phyloP scores from a whole-genome alignment of 345 rosid genomes.

The Gossypium mustelinum region DNA sequence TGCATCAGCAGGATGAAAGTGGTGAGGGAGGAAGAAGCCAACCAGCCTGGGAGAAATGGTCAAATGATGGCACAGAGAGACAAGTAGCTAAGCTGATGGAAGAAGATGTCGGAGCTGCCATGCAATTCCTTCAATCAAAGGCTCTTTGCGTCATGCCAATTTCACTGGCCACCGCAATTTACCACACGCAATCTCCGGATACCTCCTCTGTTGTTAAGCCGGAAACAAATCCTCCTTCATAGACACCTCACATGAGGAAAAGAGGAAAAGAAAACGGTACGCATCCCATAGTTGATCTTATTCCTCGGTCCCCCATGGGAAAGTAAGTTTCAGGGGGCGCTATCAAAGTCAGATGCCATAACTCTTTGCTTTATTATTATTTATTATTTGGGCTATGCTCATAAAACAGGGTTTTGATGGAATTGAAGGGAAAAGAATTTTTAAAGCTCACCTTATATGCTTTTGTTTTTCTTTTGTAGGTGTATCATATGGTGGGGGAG shows the following conservation, averaged over 20 bases:
- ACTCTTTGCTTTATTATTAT: slow-evolving; percentile 16
- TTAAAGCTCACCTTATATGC: slow-evolving; percentile 56
- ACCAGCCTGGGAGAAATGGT: slow-evolving; percentile 98
- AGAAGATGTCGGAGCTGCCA: slow-evolving; percentile 92
- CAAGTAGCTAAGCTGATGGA: slow-evolving; percentile 98
- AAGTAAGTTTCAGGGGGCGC: slow-evolving; percentile 20
- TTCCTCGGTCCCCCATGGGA: slow-evolving; percentile 17
- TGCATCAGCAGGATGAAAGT: slow-evolving; percentile 60
- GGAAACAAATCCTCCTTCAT: slow-evolving; percentile 65
- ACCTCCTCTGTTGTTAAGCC: slow-evolving; percentile 70
- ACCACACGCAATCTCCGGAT: slow-evolving; percentile 80
- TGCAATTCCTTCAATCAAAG: slow-evolving; percentile 97
- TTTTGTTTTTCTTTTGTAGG: slow-evolving; percentile 24
- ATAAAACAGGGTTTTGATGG: slow-evolving; percentile 36
- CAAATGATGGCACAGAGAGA: slow-evolving; percentile 85
- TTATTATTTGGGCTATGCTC: slow-evolving; percentile 13
- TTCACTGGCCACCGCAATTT: slow-evolving; percentile 87
- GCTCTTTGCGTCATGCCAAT: slow-evolving; percentile 99
- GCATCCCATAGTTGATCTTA: slow-evolving; percentile 37
- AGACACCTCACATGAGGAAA: slow-evolving; percentile 21
- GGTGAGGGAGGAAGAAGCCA: slow-evolving; percentile 77
- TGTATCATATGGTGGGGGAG: slow-evolving; percentile 29
- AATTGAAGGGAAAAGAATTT: slow-evolving; percentile 33
- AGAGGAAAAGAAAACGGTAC: slow-evolving; percentile 11
- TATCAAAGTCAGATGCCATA: slow-evolving; percentile 58